phyloP scores from a whole-genome alignment of 2,329 filamentous ascomycete species.

The Colletotrichum spaethianum region DNA sequence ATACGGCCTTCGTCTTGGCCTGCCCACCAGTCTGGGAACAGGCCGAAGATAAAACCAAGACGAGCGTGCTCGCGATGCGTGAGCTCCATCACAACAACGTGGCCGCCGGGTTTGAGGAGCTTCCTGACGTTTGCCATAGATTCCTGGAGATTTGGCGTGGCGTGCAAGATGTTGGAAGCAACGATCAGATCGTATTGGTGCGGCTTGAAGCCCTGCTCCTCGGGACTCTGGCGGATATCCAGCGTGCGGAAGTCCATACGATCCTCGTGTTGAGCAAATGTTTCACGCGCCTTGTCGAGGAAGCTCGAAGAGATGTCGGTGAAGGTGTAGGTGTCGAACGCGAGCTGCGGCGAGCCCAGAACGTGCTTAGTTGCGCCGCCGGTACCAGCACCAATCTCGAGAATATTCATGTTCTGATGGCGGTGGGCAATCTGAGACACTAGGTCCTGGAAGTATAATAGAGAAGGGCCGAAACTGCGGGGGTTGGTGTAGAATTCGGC shows the following conservation, averaged over 20 bases:
- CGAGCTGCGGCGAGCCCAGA: slow-evolving; percentile 10
- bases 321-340: slow-evolving; percentile 43
- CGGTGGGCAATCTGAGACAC: slow-evolving; percentile 16
- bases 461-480: too few species aligned
- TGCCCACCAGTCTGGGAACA: slow-evolving; percentile 50
- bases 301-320: slow-evolving; percentile 45
- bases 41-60: slow-evolving; percentile 37
- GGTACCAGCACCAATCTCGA: slow-evolving; percentile 47
- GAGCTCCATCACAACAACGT: slow-evolving; percentile 39
- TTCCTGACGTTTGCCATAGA: slow-evolving; percentile 44
- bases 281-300: slow-evolving; percentile 45
- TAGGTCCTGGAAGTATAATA: too few species aligned
- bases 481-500: slow-evolving; percentile 17
- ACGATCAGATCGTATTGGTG: slow-evolving; percentile 49
- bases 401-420: slow-evolving; percentile 35
- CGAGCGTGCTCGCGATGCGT: slow-evolving; percentile 35
- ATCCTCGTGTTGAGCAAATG: neutral
- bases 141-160: slow-evolving; percentile 44
- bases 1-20: slow-evolving; percentile 44
- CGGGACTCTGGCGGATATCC: slow-evolving; percentile 49
- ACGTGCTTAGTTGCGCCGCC: slow-evolving; percentile 11
- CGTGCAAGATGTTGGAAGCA: slow-evolving; percentile 49
- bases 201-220: slow-evolving; percentile 47
- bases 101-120: slow-evolving; percentile 51
- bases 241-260: slow-evolving; percentile 42